Conservation (phyloP, 169 alveolate species). For the Plasmodium chabaudi region DNA sequence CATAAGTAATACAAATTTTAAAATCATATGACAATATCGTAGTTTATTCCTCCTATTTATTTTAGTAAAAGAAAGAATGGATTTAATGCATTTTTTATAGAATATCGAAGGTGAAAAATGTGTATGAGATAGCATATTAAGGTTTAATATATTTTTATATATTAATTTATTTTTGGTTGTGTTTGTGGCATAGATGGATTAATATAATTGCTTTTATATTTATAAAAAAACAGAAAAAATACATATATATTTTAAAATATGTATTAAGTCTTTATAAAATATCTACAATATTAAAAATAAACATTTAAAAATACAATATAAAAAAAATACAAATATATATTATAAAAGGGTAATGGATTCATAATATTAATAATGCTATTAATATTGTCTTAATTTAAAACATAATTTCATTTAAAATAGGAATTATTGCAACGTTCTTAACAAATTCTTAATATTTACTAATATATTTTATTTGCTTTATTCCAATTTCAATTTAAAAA, state of each 20-base stretch:
- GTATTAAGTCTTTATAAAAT: slow-evolving; percentile 14
- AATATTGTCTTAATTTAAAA: slow-evolving; percentile 40
- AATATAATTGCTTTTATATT: slow-evolving; percentile 7
- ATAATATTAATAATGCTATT: slow-evolving; percentile 39
- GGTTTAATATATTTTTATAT: neutral
- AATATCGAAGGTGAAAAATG: too few relatives aligned
- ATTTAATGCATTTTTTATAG: too few relatives aligned
- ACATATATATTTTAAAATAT: slow-evolving; percentile 20
- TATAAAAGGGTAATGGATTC: slow-evolving; percentile 13
- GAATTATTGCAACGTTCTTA: slow-evolving; percentile 16
- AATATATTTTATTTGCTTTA: slow-evolving; percentile 19
- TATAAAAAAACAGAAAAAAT: slow-evolving; percentile 11
- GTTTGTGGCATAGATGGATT: too few relatives aligned
- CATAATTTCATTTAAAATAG: slow-evolving; percentile 11
- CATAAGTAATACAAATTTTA: too few relatives aligned
- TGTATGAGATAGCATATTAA: neutral
- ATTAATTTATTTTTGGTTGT: too few relatives aligned
- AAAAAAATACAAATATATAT: slow-evolving; percentile 27
- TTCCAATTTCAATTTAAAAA: slow-evolving; percentile 22
- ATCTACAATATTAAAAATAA: slow-evolving; percentile 31
- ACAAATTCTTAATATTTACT: slow-evolving; percentile 23
- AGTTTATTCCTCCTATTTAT: too few relatives aligned
- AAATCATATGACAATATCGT: too few relatives aligned
- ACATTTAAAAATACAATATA: slow-evolving; percentile 15
- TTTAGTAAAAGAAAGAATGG: too few relatives aligned